A percentile compares a stretch with the other conserved stretches of the same genome.
Evolutionary conservation across 2,329 filamentous ascomycete species (phyloP).

Genomic region (Fusarium odoratissimum): DNA sequence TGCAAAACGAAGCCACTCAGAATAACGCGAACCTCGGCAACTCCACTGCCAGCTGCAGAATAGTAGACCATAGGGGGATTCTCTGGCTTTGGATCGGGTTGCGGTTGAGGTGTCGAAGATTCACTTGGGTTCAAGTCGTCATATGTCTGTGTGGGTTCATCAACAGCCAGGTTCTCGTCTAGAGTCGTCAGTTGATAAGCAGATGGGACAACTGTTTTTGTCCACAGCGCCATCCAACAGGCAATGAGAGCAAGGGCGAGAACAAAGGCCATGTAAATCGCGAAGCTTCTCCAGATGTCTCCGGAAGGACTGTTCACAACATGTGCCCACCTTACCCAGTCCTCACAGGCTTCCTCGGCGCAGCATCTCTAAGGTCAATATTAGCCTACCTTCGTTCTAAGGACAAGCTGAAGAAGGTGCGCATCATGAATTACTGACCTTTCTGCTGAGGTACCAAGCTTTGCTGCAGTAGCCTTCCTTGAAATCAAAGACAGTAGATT

Average conservation of each 20-base stretch:
- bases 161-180: slow-evolving; percentile 90
- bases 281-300: slow-evolving; percentile 77
- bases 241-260: slow-evolving; percentile 76
- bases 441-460: slow-evolving; percentile 79
- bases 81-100: slow-evolving; percentile 52
- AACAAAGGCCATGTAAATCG: slow-evolving; percentile 78
- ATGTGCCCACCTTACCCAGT: slow-evolving; percentile 68
- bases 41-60: slow-evolving; percentile 93
- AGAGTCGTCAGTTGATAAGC: slow-evolving; percentile 87
- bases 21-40: slow-evolving; percentile 97
- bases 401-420: neutral
- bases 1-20: slow-evolving; percentile 98
- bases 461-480: slow-evolving; percentile 87
- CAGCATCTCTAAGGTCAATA: slow-evolving; percentile 59
- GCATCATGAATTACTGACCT: slow-evolving; percentile 55
- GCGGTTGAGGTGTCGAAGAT: slow-evolving; percentile 56
- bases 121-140: slow-evolving; percentile 58
- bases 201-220: slow-evolving; percentile 94
- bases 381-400: neutral
- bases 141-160: slow-evolving; percentile 53
- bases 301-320: slow-evolving; percentile 60
- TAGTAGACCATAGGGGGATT: slow-evolving; percentile 89
- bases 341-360: slow-evolving; percentile 65
- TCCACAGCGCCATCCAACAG: slow-evolving; percentile 84
- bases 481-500: slow-evolving; percentile 86